phyloP scores from a whole-genome alignment of 257 asterid species.

The Linderniella brevidens region DNA sequence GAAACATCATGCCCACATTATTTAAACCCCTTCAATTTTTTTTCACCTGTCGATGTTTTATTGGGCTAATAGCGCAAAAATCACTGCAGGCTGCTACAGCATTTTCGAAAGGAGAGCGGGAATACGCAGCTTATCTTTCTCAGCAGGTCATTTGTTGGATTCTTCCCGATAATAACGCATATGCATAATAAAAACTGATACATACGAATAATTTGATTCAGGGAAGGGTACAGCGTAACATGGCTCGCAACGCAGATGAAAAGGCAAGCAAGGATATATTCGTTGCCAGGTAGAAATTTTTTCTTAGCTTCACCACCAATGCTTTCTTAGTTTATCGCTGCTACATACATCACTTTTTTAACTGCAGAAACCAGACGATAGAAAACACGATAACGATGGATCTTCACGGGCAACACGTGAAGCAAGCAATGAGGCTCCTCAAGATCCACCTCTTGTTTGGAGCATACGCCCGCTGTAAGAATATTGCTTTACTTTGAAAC shows the following conservation, averaged over 20 bases:
- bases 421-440: conserved; percentile 79
- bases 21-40: too few species aligned
- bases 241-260: conserved; percentile 79
- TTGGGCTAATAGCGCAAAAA: conserved; percentile 6
- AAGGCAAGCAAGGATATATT: conserved; percentile 84
- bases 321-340: conserved; percentile 9
- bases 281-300: conserved; percentile 46
- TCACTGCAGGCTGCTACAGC: conserved; percentile 79
- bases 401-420: conserved; percentile 92
- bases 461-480: conserved; percentile 81
- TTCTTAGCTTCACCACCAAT: conserved; percentile 7
- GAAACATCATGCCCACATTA: background rate
- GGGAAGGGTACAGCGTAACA: conserved; percentile 62
- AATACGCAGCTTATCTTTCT: conserved; percentile 67
- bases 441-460: conserved; percentile 93
- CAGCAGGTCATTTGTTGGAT: conserved; percentile 36
- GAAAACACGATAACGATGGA: conserved; percentile 72
- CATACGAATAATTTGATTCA: conserved; percentile 14
- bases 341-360: conserved; percentile 15
- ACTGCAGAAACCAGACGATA: conserved; percentile 63
- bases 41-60: too few species aligned
- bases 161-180: background rate
- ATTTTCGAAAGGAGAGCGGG: conserved; percentile 53
- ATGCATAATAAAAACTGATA: background rate
- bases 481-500: conserved; percentile 9